Base-by-base conservation (phyloP, 176 grass and related monocot species). In the Carex parvula region DNA sequence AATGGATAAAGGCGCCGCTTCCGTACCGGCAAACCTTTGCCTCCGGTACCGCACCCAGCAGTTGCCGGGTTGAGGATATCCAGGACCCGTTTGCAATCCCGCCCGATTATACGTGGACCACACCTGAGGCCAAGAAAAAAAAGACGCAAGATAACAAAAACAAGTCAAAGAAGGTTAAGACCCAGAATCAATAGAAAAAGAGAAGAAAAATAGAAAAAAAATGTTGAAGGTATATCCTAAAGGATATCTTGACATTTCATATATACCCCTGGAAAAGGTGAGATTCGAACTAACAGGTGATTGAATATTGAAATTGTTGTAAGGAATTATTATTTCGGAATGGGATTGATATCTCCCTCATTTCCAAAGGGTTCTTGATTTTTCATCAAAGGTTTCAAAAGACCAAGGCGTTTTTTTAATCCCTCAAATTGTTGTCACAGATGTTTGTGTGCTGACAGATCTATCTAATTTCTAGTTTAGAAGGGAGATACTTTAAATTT, bases 31-130 rank as follows among this genome's bases (percentile, higher is more conserved):
- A 92, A 84, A 89, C 78, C 87, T 90, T 90, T 80, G 65, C 92
- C 8, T 79, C 85, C 2, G 60, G 74, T 18, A 60, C 89, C 15
- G 92, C 88, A 9, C 90, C 94, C 3, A 83, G 41, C 13, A 91
- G 89, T 67, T 92, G 87, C 62, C 89, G 91, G 4, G 91, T 98
- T 75, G 92, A 94, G 79, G 92, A 98, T 68, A 91, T 98, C 62
- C 90, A 94, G 64, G 92, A 98, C 59, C 95, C 92, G 3, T 98
- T 98, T 61, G 87, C 55, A 4, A 94, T 98, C 18, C 95, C 95
- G 30, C 30, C 89, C 11, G 90, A 94, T 66, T 98, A 98, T 32
- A 86, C 86, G 16, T 94, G 95, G 95, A 98, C 88, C 12, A 94
- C 92, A 6, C 89, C 92, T 3, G 92, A 94, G 84, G 92, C 87